Conservation (phyloP, 805 yeast species). For the Candida maesae region DNA sequence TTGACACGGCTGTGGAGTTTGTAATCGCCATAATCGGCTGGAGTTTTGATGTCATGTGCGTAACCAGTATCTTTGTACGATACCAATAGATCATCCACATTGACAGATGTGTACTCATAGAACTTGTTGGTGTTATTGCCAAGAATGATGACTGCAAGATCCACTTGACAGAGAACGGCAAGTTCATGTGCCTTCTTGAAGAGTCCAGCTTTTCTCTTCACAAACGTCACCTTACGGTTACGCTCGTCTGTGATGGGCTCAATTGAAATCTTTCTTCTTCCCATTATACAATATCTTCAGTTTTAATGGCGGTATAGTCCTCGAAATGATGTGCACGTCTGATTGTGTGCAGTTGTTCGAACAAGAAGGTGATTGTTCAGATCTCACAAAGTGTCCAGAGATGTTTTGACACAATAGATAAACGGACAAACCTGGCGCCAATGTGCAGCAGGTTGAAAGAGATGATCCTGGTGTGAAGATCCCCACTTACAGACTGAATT, state of each 20-base stretch:
- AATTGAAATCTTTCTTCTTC: conserved; percentile 93
- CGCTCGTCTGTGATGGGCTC: conserved; percentile 89
- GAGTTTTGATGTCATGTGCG: conserved; percentile 58
- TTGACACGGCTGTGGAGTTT: conserved; percentile 33
- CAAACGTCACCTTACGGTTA: conserved; percentile 81
- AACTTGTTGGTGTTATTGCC: conserved; percentile 75
- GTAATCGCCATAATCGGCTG: conserved; percentile 64
- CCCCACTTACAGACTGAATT: too few species aligned
- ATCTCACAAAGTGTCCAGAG: too few species aligned
- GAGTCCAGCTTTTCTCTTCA: conserved; percentile 90
- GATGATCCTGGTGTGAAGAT: too few species aligned
- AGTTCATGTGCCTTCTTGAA: conserved; percentile 64
- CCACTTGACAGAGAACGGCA: conserved; percentile 88
- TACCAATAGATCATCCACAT: conserved; percentile 47
- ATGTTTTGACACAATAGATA: not conserved
- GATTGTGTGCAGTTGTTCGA: conserved; percentile 1
- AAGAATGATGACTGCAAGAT: conserved; percentile 82
- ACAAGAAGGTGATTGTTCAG: not conserved
- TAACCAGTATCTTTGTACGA: conserved; percentile 32
- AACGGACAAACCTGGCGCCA: too few species aligned
- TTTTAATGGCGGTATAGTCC: too few species aligned
- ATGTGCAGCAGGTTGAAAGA: too few species aligned
- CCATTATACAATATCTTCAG: too few species aligned
- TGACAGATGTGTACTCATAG: conserved; percentile 78
- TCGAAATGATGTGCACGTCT: too few species aligned